phyloP scores from a whole-genome alignment of 805 yeast species.

The Groenewaldozyma tartarivorans region DNA sequence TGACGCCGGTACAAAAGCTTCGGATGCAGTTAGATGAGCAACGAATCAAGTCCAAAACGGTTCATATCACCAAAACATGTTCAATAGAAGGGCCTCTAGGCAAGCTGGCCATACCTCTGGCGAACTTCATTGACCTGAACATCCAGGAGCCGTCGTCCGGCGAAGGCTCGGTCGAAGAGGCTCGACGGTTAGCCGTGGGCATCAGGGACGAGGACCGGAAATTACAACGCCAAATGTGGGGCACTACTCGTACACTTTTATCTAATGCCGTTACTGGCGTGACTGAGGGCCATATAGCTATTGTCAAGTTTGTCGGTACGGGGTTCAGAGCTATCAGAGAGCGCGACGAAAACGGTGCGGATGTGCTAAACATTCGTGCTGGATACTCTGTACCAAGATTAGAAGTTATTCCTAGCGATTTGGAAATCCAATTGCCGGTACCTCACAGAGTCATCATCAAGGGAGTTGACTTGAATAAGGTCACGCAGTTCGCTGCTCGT shows the following conservation, averaged over 20 bases:
- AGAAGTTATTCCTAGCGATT: slow-evolving; percentile 64
- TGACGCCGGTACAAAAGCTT: slow-evolving; percentile 27
- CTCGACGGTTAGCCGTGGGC: slow-evolving; percentile 37
- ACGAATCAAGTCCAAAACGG: slow-evolving; percentile 43
- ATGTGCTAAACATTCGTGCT: slow-evolving; percentile 65
- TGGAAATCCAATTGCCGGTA: slow-evolving; percentile 66
- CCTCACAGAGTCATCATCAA: slow-evolving; percentile 81
- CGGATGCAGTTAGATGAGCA: slow-evolving; percentile 45
- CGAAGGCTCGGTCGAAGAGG: slow-evolving; percentile 2
- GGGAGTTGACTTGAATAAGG: slow-evolving; percentile 82
- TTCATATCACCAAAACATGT: slow-evolving; percentile 48
- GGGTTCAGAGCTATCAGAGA: slow-evolving; percentile 89
- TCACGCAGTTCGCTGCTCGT: slow-evolving; percentile 78
- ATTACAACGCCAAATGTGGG: slow-evolving; percentile 88
- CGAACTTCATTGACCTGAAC: slow-evolving; percentile 53
- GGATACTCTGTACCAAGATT: slow-evolving; percentile 81
- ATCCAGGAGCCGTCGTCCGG: slow-evolving; percentile 2
- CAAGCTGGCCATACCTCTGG: slow-evolving; percentile 48
- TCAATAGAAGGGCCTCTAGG: slow-evolving; percentile 76
- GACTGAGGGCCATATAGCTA: slow-evolving; percentile 84
- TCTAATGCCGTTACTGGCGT: slow-evolving; percentile 79
- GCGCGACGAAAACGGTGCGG: slow-evolving; percentile 37
- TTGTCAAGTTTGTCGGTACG: slow-evolving; percentile 86
- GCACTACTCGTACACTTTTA: slow-evolving; percentile 73
- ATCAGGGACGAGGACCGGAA: slow-evolving; percentile 50